phyloP scores from a whole-genome alignment of 805 yeast species.

The Teunomyces lycoperdinae region DNA sequence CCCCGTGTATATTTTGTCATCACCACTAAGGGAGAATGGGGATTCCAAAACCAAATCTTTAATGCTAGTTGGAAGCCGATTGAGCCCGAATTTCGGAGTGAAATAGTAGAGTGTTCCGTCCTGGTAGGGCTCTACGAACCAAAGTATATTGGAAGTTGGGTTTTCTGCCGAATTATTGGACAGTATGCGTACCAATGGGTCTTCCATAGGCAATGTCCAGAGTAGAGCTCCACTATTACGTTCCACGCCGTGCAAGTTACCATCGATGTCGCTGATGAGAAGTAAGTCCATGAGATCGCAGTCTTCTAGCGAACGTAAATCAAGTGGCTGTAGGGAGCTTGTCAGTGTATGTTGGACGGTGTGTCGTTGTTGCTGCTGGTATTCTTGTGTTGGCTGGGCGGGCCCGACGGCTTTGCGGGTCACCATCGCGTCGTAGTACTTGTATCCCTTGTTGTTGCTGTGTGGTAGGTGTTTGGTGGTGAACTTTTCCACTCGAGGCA shows the following conservation, averaged over 20 bases:
- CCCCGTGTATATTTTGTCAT: conserved; percentile 88
- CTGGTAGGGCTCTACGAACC: conserved; percentile 89
- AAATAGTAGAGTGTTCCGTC: conserved; percentile 85
- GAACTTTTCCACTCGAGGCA: conserved; percentile 22
- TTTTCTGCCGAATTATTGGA: conserved; percentile 19
- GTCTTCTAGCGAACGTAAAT: conserved; percentile 40
- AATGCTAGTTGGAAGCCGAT: conserved; percentile 77
- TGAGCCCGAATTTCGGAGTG: conserved; percentile 69
- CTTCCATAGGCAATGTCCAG: conserved; percentile 72
- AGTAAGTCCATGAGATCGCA: conserved; percentile 57
- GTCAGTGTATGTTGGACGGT: background rate
- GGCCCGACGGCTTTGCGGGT: conserved; percentile 1
- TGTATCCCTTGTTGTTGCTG: background rate
- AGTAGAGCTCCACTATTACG: conserved; percentile 69
- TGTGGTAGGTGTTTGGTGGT: conserved; percentile 9
- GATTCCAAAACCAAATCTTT: conserved; percentile 75
- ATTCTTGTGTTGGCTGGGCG: background rate
- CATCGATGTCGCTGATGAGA: conserved; percentile 80
- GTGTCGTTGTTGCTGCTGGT: conserved; percentile 5
- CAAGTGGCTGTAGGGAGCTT: conserved; percentile 28
- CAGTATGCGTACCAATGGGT: conserved; percentile 54
- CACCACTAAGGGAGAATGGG: conserved; percentile 75
- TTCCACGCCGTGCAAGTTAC: conserved; percentile 77
- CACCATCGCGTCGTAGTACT: background rate
- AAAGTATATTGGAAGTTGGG: conserved; percentile 40